Evolutionary conservation across 106 monocot species (phyloP), one percentile per base, ranked within the genome.

Genomic region (Apostasia shenzhenica): DNA sequence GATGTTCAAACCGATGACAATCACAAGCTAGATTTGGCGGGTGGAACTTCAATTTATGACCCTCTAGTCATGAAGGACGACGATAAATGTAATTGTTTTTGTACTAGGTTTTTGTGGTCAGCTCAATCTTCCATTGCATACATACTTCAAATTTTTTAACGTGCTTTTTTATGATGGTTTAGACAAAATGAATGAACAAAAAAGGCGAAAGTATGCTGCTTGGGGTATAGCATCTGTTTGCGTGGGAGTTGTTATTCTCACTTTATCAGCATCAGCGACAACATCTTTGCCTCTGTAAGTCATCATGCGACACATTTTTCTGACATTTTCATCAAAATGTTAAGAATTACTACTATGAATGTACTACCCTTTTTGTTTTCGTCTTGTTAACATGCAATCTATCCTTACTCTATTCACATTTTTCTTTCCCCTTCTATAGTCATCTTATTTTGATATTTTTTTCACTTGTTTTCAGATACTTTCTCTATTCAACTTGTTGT

Each of bases 211-310:
- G 46, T 70, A 63, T 65, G 94, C 94, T 70, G 72, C 83, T 65
- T 57, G 73, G 69, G 80, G 88, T 76, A 95, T 95, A 69, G 81
- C 73, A 75, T 86, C 54, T 63, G 82, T 88, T 45, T 91, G 91
- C 14, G 14, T 88, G 55, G 94, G 94, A 74, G 85, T 86, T 71
- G 47, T 95, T 13, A 79, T 86, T 58, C 82, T 95, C 61, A 91
- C 94, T 40, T 83, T 78, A n/a, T 76, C 85, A 13, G 94, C 91
- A 57, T 95, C 94, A 49, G 78, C 80, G 39, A 26, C 72, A 43
- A 26, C 72, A n/a, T 78, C 82, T 43, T 75, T 91, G 65, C 77
- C 83, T 5, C 37, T 13, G 94, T 95, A 78, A 84, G 79, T 82
- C 11, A 48, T 57, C n/a, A 2, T 50, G 50, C 9, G 14, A 65